Conservation (phyloP, 1,284 basidiomycete genomes). For the Tetrapyrgos nigripes region DNA sequence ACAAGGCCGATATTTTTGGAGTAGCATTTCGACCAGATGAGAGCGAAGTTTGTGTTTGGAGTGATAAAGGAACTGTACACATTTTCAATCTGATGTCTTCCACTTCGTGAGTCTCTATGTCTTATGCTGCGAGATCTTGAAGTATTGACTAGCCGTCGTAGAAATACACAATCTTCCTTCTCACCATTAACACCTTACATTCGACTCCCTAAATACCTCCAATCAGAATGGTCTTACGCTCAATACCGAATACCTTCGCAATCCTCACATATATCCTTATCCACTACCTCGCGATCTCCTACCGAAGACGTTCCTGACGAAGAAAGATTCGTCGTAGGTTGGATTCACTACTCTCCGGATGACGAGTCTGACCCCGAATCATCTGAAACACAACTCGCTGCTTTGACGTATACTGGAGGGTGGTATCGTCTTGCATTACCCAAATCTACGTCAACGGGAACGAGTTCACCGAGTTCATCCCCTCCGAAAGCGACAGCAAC, state of each 20-base stretch:
- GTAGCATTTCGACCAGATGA: slow-evolving; percentile 82
- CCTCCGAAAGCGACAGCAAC: slow-evolving; percentile 37
- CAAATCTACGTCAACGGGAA: slow-evolving; percentile 39
- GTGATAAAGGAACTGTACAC: slow-evolving; percentile 97
- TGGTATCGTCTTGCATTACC: slow-evolving; percentile 91
- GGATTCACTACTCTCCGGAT: slow-evolving; percentile 68
- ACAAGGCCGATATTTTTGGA: slow-evolving; percentile 93
- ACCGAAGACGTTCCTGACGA: slow-evolving; percentile 76
- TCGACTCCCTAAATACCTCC: slow-evolving; percentile 91
- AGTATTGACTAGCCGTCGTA: slow-evolving; percentile 34
- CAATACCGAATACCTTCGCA: slow-evolving; percentile 90
- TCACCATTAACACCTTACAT: slow-evolving; percentile 79
- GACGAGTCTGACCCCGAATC: slow-evolving; percentile 32
- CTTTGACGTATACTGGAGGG: slow-evolving; percentile 88
- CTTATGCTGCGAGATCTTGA: slow-evolving; percentile 14
- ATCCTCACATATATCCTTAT: slow-evolving; percentile 79
- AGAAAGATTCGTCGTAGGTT: slow-evolving; percentile 85
- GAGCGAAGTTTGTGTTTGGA: slow-evolving; percentile 87
- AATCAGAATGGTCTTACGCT: slow-evolving; percentile 92
- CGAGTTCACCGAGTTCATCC: slow-evolving; percentile 26
- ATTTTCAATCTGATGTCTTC: slow-evolving; percentile 80
- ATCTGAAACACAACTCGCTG: slow-evolving; percentile 70
- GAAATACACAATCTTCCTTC: slow-evolving; percentile 83
- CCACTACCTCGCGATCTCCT: slow-evolving; percentile 62
- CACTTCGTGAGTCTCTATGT: slow-evolving; percentile 58